Conservation (phyloP, 345 rosid genomes). For the rapeseed (Brassica napus) region Da-Ae NC_063450.1:41433001-41433500, state of each 20-base stretch:
- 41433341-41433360: constrained; percentile 18
- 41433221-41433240: constrained; percentile 70
- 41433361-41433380: neutral
- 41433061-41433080: constrained; percentile 37
- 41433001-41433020: constrained; percentile 42
- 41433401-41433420: constrained; percentile 23
- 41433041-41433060: constrained; percentile 54
- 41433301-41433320: constrained; percentile 66
- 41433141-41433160: constrained; percentile 42
- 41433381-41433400: constrained; percentile 22
- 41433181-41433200: constrained; percentile 84
- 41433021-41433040: constrained; percentile 73
- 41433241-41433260: constrained; percentile 68
- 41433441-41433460: constrained; percentile 43
- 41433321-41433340: constrained; percentile 68
- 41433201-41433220: constrained; percentile 75
- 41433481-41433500: constrained; percentile 36
- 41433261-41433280: constrained; percentile 2
- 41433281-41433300: constrained; percentile 14
- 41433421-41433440: constrained; percentile 63
- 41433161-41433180: constrained; percentile 53
- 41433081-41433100: neutral
- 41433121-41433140: constrained; percentile 51
- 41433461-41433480: constrained; percentile 38
- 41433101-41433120: constrained; percentile 6